These are phyloP conservation scores for Stereocaulon alpinum DNA, from an alignment of 495 filamentous ascomycete genomes.

Conservation along the genomic window DNA sequence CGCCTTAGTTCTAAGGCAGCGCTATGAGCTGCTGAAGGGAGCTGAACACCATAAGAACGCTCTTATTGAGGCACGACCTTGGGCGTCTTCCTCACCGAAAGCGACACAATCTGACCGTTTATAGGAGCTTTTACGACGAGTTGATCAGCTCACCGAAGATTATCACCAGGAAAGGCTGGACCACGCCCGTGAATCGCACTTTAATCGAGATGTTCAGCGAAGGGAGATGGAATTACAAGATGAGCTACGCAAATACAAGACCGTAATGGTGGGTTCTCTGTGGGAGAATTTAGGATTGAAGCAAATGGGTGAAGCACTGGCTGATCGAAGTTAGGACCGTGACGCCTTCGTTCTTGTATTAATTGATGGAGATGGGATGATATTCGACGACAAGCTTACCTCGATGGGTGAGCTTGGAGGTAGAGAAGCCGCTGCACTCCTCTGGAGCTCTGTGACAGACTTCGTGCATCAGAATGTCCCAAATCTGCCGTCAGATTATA, in stretches of 20 bases:
- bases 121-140: constrained; percentile 40
- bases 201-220: constrained; percentile 44
- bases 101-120: background rate
- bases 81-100: background rate
- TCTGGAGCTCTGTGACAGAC: constrained; percentile 43
- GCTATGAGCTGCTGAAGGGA: constrained; percentile 38
- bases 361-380: constrained; percentile 68
- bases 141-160: constrained; percentile 37
- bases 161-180: constrained; percentile 41
- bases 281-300: background rate
- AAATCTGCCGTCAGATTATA: constrained; percentile 39
- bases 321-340: constrained; percentile 41
- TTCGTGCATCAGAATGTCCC: constrained; percentile 36
- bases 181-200: constrained; percentile 45
- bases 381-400: constrained; percentile 60
- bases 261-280: constrained; percentile 36
- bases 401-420: constrained; percentile 59
- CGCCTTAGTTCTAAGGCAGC: constrained; percentile 29
- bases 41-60: constrained; percentile 43
- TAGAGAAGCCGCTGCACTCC: constrained; percentile 53
- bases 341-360: constrained; percentile 68
- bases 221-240: constrained; percentile 45
- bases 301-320: background rate
- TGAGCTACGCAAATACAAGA: constrained; percentile 39
- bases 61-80: constrained; percentile 39